phyloP scores from a whole-genome alignment of 2,329 filamentous ascomycete species.

The Septoria petroselini region DNA sequence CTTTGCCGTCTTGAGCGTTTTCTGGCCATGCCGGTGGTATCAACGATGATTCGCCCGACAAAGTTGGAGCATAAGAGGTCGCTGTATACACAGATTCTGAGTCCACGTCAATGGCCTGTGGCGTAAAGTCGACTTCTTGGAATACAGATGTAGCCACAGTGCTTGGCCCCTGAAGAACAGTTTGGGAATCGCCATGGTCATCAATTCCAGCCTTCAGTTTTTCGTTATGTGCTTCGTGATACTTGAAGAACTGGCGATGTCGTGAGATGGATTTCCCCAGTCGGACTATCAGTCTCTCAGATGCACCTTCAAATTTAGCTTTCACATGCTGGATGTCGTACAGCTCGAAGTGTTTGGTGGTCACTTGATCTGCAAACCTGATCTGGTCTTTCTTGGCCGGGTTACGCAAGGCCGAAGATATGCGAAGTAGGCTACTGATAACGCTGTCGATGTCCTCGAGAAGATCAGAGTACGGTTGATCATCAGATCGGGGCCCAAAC shows the following conservation, averaged over 20 bases:
- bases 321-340: slow-evolving; percentile 17
- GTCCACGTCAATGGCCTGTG: too few species aligned
- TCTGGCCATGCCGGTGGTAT: too few species aligned
- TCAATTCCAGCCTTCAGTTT: slow-evolving; percentile 9
- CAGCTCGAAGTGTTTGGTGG: slow-evolving; percentile 18
- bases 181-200: background rate
- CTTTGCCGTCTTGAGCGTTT: too few species aligned
- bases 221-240: slow-evolving; percentile 36
- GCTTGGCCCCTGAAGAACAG: background rate
- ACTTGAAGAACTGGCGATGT: slow-evolving; percentile 37
- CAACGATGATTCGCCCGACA: too few species aligned
- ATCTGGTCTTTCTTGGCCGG: slow-evolving; percentile 36
- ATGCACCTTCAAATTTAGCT: slow-evolving; percentile 6
- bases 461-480: background rate
- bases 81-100: too few species aligned
- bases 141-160: background rate
- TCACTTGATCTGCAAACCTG: slow-evolving; percentile 28
- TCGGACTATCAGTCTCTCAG: slow-evolving; percentile 26
- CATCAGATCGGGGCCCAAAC: background rate
- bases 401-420: slow-evolving; percentile 38
- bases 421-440: slow-evolving; percentile 35
- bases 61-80: too few species aligned
- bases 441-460: slow-evolving; percentile 27
- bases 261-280: slow-evolving; percentile 37
- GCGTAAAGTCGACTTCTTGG: too few species aligned